Evolutionary conservation across 768 basidiomycete genomes (phyloP), one percentile per base, ranked within the genome.

Genomic region (Leccinum variicolor): DNA sequence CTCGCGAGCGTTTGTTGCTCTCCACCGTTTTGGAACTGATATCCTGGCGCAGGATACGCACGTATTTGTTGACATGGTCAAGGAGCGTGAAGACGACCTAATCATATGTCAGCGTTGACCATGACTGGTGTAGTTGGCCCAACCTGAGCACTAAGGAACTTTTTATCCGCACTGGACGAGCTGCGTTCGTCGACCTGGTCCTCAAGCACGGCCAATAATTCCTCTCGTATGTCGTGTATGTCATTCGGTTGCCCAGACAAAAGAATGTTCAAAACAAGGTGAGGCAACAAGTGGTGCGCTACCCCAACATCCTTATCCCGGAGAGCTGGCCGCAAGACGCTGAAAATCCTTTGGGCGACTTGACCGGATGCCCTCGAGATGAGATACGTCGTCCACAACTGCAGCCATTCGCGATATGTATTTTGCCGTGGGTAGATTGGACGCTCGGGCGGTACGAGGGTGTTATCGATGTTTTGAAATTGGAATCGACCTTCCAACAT

Each of bases 371-470:
- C 84, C 55, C 77, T 81, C 11, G 81, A 78, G 54, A 98, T 90
- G 34, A 99, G 81, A 69, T 92, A 81, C 10, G 81, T 77, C 2
- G 93, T 86, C 94, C 95, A 98, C 0, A 82, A 69, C 62, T 96
- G 94, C 33, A 98, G 82, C 97, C 97, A 99, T 71, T 98, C 95
- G 43, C 95, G 85, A 73, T 98, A 99, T 0, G 93, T 96, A n/a
- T 57, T 66, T 56, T 86, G 81, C 5, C 74, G 74, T 1, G 83
- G 80, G 73, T 98, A 99, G 55, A 98, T 85, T 3, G 96, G 95
- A 61, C 87, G 83, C 51, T 77, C 71, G 19, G 77, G 69, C 3
- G 75, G 63, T 11, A 75, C 75, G 2, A 72, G 66, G 2, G 71
- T 65, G 8, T 76, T 76, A 26, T 80, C 77, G 15, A 78, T 76